Evolutionary conservation across 805 yeast species (phyloP), one percentile per base, ranked within the genome.

Genomic region (Metschnikowia lochheadii): DNA sequence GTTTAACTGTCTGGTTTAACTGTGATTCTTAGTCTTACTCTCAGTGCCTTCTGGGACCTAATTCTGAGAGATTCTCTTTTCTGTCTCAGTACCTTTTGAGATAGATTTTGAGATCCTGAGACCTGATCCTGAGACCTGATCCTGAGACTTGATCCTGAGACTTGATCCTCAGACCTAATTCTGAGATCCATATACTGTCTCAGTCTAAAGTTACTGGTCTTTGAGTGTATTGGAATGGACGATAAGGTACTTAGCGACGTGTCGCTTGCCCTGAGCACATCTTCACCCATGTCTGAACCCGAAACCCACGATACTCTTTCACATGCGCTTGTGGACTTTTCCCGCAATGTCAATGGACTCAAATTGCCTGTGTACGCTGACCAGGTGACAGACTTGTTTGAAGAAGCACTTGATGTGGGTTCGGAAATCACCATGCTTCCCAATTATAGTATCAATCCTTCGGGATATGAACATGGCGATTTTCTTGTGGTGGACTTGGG

Each of bases 401-500:
- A 66, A 46, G 65, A 67, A 48, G 64, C 74, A 3, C 56, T 73
- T 17, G 7, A 13, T 6, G 53, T 56, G 5, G 61, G 63, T 47
- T 63, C 71, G 18, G 53, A 55, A 17, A 60, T 72, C 46, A 56
- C 71, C 40, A 73, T 73, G 78, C 63, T 73, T 33, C 75, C 78
- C 32, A 71, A 69, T 56, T 66, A 59, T 55, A 65, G 68, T 50
- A 70, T 72, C 37, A 52, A 52, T 35, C 76, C 77, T 32, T 63
- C 72, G 2, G 78, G 78, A 6, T 41, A 58, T 17, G 68, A 39
- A 67, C 44, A 26, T 54, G 77, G 77, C 26, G 63, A 70, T 37
- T 78, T 52, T 63, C 68, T 74, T 60, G 78, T 68, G 18, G 65
- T 81, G n/a, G 85, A 81, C 54, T 63, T 81, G 44, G 85, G 85